Conservation (phyloP, 257 asterid genomes). For the Agastache rugosa region DNA sequence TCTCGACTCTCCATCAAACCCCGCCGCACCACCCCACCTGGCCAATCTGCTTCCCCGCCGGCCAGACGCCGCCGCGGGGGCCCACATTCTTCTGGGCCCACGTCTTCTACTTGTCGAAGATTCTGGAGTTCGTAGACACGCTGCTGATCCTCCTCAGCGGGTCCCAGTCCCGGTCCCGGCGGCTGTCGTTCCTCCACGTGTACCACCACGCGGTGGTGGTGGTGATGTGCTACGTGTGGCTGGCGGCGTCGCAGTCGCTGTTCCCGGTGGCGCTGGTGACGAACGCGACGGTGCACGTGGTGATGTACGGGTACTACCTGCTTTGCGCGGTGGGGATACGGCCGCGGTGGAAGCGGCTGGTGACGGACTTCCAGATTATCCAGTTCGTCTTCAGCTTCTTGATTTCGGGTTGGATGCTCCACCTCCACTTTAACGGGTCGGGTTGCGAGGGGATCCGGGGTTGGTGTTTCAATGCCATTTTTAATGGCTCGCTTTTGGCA, state of each 20-base stretch:
- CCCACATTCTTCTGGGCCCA: constrained; percentile 93
- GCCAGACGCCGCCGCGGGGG: constrained; percentile 61
- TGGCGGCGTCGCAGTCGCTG: constrained; percentile 71
- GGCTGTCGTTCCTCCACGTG: constrained; percentile 92
- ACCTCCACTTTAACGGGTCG: constrained; percentile 62
- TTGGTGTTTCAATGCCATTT: constrained; percentile 90
- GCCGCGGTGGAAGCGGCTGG: constrained; percentile 88
- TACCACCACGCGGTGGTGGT: constrained; percentile 91
- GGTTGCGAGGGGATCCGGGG: constrained; percentile 89
- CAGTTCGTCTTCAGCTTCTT: constrained; percentile 82
- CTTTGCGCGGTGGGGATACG: constrained; percentile 67
- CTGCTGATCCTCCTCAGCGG: constrained; percentile 59
- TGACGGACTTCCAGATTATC: constrained; percentile 76
- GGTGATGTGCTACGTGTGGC: constrained; percentile 83
- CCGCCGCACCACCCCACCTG: constrained; percentile 58
- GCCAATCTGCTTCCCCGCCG: constrained; percentile 81
- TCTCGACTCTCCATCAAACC: constrained; percentile 71
- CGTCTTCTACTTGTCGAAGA: constrained; percentile 80
- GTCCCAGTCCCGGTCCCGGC: constrained; percentile 53
- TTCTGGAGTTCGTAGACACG: constrained; percentile 85
- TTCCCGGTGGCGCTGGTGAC: constrained; percentile 92
- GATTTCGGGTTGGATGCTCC: constrained; percentile 80
- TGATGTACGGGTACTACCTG: constrained; percentile 86
- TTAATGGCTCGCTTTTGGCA: constrained; percentile 76
- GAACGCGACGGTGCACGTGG: constrained; percentile 86